Evolutionary conservation across 169 alveolate species (phyloP).

Genomic region (Plasmodium gonderi): DNA sequence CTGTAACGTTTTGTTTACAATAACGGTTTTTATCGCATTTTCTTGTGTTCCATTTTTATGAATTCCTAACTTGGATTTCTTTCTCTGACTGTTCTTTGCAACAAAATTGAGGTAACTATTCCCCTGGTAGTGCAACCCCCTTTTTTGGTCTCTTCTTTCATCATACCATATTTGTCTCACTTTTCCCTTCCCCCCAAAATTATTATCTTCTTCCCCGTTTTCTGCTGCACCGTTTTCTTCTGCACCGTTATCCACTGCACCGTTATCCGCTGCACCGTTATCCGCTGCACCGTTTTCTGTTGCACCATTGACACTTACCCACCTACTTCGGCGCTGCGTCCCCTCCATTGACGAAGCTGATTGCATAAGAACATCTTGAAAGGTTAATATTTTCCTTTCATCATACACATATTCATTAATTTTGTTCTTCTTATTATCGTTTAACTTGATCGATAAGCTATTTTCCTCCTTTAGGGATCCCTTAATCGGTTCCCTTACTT

Average conservation of each 20-base stretch:
- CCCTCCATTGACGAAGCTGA: neutral
- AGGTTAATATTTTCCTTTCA: slow-evolving; percentile 49
- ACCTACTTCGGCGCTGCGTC: neutral
- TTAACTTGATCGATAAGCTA: slow-evolving; percentile 28
- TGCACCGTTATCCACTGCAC: too few relatives aligned
- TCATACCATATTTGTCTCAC: neutral
- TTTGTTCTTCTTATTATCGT: neutral
- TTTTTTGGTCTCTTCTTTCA: too few relatives aligned
- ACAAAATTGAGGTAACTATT: neutral
- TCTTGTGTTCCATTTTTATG: neutral
- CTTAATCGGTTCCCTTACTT: slow-evolving; percentile 34
- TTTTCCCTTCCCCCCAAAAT: too few relatives aligned
- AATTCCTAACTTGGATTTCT: neutral
- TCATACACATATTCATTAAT: slow-evolving; percentile 63
- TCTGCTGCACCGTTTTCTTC: too few relatives aligned
- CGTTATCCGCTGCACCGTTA: too few relatives aligned
- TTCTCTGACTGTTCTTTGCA: neutral
- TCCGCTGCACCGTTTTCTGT: too few relatives aligned
- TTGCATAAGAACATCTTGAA: slow-evolving; percentile 4
- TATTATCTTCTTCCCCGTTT: neutral
- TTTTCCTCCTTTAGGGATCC: slow-evolving; percentile 14
- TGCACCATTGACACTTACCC: too few relatives aligned
- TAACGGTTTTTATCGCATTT: neutral
- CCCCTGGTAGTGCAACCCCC: neutral
- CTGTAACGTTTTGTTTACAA: neutral